These are phyloP conservation scores for Colletotrichum phormii DNA, from an alignment of 2,329 filamentous ascomycete genomes.

Conservation along the genomic window DNA sequence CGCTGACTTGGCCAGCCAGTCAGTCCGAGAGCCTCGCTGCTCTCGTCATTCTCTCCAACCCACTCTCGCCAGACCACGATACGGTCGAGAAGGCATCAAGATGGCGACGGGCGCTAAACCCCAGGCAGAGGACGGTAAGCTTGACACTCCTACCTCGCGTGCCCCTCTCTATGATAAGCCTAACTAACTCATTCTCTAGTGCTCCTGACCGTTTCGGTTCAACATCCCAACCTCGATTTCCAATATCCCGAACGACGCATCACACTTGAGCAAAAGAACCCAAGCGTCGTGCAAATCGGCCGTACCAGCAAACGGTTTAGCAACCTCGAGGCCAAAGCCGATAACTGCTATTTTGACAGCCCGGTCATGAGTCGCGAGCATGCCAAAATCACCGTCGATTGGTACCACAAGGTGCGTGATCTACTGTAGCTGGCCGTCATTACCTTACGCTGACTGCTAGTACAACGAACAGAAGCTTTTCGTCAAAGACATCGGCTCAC, in stretches of 20 bases:
- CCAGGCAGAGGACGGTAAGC: conserved; percentile 29
- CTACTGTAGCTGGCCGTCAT: neutral
- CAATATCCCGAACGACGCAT: conserved; percentile 38
- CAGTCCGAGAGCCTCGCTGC: neutral
- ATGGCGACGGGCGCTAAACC: conserved; percentile 24
- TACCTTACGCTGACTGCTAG: neutral
- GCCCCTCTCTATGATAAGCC: neutral
- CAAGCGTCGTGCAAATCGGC: conserved; percentile 50
- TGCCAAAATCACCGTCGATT: conserved; percentile 63
- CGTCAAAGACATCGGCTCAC: conserved; percentile 60
- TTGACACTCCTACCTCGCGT: neutral
- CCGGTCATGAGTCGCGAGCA: conserved; percentile 79
- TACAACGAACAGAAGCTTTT: conserved; percentile 52
- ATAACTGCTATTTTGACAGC: conserved; percentile 77
- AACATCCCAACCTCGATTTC: conserved; percentile 39
- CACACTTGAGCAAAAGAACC: conserved; percentile 42
- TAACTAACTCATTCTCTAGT: conserved; percentile 41
- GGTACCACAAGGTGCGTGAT: conserved; percentile 56
- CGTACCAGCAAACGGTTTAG: conserved; percentile 56
- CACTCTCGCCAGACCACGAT: neutral
- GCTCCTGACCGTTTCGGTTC: conserved; percentile 44
- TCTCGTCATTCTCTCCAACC: neutral
- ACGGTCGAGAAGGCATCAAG: neutral
- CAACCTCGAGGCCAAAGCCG: conserved; percentile 46
- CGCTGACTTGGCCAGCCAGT: neutral